These are phyloP conservation scores for Trametes polyzona DNA, from an alignment of 1,284 basidiomycete genomes.

Conservation along the genomic window DNA sequence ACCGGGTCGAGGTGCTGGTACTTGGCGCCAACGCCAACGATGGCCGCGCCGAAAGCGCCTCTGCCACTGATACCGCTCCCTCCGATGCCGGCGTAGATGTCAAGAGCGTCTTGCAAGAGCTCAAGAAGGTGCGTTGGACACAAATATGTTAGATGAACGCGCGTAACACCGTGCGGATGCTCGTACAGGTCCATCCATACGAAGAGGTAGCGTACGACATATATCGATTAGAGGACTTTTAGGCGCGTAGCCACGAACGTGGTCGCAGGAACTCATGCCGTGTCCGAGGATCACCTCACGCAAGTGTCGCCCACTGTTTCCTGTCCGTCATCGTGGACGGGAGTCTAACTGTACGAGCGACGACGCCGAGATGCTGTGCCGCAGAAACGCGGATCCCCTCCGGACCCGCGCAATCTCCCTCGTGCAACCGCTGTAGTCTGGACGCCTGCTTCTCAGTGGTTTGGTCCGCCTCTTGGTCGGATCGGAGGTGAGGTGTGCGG, in stretches of 20 bases:
- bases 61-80: background rate
- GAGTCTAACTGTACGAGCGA: background rate
- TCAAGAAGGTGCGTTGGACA: conserved; percentile 52
- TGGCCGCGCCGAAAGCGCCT: background rate
- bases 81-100: conserved; percentile 39
- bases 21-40: conserved; percentile 38
- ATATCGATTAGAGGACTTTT: conserved; percentile 52
- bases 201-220: conserved; percentile 63
- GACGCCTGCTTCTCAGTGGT: background rate
- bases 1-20: conserved; percentile 59
- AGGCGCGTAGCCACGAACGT: background rate
- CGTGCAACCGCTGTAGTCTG: background rate
- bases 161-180: background rate
- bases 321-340: too few relatives aligned
- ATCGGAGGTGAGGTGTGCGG: background rate
- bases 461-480: background rate
- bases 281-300: background rate
- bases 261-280: too few relatives aligned
- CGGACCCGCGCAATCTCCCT: background rate
- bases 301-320: background rate
- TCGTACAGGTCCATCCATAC: conserved; percentile 57
- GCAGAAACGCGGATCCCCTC: background rate
- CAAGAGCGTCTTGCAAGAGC: conserved; percentile 44
- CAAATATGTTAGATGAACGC: too few relatives aligned
- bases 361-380: background rate